Evolutionary conservation across 2,329 filamentous ascomycete species (phyloP).

Genomic region (Cytospora mali): DNA sequence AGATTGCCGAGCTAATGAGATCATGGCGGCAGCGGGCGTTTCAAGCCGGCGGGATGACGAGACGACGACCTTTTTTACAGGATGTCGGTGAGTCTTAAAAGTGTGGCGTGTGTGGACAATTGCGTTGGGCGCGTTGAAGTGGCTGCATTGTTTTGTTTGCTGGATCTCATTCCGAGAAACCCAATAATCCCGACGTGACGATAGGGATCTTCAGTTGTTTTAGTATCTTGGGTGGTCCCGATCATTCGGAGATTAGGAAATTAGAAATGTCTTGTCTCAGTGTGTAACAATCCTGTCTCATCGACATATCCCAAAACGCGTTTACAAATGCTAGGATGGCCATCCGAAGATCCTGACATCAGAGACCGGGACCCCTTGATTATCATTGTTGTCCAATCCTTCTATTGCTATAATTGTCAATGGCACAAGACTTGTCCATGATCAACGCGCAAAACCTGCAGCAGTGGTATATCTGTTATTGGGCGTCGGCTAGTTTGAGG

Average conservation of each 20-base stretch:
- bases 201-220: not conserved
- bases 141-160: not conserved
- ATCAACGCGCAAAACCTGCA: not conserved
- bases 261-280: conserved; percentile 14
- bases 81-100: not conserved
- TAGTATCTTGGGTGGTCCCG: conserved; percentile 6
- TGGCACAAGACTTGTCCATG: conserved; percentile 6
- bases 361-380: not conserved
- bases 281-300: conserved; percentile 16
- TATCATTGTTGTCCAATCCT: not conserved
- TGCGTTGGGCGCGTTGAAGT: not conserved
- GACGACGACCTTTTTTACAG: not conserved
- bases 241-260: conserved; percentile 22
- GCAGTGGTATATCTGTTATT: not conserved
- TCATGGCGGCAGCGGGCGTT: conserved; percentile 25
- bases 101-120: no score
- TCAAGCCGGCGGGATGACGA: conserved; percentile 20
- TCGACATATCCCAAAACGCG: conserved; percentile 3
- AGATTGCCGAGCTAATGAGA: conserved; percentile 22
- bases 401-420: conserved; percentile 11
- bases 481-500: not conserved
- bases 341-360: not conserved
- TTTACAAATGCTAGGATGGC: conserved; percentile 10
- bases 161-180: conserved; percentile 11
- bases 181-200: not conserved